Evolutionary conservation across 768 basidiomycete species (phyloP).

Genomic region (Kwoniella dendrophila): DNA sequence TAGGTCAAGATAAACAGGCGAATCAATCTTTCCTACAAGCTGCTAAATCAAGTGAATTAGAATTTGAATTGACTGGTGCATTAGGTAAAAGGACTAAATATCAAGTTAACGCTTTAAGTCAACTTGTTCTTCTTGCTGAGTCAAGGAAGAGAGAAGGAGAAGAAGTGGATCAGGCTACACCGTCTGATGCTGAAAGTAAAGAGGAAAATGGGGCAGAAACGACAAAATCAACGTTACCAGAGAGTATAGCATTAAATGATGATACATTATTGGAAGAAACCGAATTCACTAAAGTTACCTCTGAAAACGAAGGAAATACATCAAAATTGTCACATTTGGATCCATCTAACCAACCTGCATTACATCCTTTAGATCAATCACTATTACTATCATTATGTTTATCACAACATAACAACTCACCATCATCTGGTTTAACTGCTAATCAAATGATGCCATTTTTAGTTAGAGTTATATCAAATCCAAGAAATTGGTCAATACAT

Average conservation of each 20-base stretch:
- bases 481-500: conserved; percentile 90
- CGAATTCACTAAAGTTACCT: conserved; percentile 75
- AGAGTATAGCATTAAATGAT: conserved; percentile 82
- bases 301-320: conserved; percentile 42
- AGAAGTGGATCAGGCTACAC: conserved; percentile 21
- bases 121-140: conserved; percentile 91
- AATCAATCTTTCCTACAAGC: conserved; percentile 76
- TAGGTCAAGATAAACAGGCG: conserved; percentile 70
- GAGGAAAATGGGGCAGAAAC: not conserved
- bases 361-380: conserved; percentile 91
- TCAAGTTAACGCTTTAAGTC: conserved; percentile 79
- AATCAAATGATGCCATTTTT: conserved; percentile 95
- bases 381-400: conserved; percentile 88
- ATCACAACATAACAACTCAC: conserved; percentile 75
- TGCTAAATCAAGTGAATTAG: conserved; percentile 72
- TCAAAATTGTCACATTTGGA: conserved; percentile 71
- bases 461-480: conserved; percentile 81
- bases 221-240: conserved; percentile 56
- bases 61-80: conserved; percentile 90
- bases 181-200: conserved; percentile 15
- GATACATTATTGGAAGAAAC: conserved; percentile 95
- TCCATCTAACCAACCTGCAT: conserved; percentile 77
- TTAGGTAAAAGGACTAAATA: conserved; percentile 93
- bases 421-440: conserved; percentile 81
- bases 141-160: conserved; percentile 63